Conservation (phyloP, 1,284 basidiomycete genomes). For the Leccinum angustisporum region DNA sequence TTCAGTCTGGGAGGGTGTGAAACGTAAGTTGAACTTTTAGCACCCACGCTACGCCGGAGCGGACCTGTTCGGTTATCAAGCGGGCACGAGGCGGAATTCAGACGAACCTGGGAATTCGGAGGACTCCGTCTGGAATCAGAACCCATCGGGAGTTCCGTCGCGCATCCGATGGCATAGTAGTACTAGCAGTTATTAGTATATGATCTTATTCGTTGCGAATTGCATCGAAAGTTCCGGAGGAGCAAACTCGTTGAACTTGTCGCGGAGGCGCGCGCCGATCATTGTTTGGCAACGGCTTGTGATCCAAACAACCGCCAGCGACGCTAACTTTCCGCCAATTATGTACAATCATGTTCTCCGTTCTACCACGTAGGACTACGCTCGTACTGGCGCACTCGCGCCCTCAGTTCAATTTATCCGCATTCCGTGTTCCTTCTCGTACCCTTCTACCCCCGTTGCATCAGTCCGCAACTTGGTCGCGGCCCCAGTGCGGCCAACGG, state of each 20-base stretch:
- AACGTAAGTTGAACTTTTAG: slow-evolving; percentile 31
- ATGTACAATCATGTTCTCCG: slow-evolving; percentile 10
- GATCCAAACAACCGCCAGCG: slow-evolving; percentile 16
- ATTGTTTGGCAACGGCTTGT: slow-evolving; percentile 21
- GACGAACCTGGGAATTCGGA: slow-evolving; percentile 13
- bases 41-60: slow-evolving; percentile 1
- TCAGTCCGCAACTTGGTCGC: not conserved
- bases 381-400: slow-evolving; percentile 6
- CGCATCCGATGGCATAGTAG: not conserved
- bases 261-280: not conserved
- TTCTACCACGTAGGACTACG: slow-evolving; percentile 3
- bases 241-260: not conserved
- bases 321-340: not conserved
- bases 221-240: not conserved
- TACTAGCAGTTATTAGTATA: not conserved
- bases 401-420: not conserved
- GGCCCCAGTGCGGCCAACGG: slow-evolving; percentile 7
- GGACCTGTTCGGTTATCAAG: slow-evolving; percentile 24
- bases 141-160: not conserved
- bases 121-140: not conserved
- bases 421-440: not conserved
- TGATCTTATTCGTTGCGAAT: not conserved
- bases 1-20: slow-evolving; percentile 15
- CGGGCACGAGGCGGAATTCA: slow-evolving; percentile 15
- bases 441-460: slow-evolving; percentile 1